Percentiles rank a stretch among this genome's conserved stretches.
Evolutionary conservation across 441 rosid genomes (phyloP).

Genomic region (Adansonia madagascariensis): DNA sequence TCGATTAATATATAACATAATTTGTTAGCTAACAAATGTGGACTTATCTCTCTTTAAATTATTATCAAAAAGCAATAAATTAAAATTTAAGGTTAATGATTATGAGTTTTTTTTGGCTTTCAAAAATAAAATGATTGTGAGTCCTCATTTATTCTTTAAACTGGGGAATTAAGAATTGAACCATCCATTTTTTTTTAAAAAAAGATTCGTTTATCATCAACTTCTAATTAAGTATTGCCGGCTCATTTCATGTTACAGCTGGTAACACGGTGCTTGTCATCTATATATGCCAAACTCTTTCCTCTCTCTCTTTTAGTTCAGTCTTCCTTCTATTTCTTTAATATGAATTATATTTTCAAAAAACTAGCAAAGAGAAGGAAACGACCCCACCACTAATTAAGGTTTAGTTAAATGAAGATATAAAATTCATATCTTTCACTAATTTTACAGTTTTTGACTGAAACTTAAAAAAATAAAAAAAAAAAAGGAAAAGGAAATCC

Average conservation of each 20-base stretch:
- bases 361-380: no score
- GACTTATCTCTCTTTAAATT: conserved; percentile 19
- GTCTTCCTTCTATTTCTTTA: not conserved
- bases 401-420: no score
- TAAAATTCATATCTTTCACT: no score
- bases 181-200: not conserved
- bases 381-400: no score
- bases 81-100: conserved; percentile 15
- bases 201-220: not conserved
- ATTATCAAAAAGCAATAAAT: not conserved
- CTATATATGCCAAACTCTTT: not conserved
- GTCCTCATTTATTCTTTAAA: not conserved
- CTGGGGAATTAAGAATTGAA: not conserved
- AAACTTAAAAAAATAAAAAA: no score
- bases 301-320: not conserved
- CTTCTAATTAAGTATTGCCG: not conserved
- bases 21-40: conserved; percentile 22
- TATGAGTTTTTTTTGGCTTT: not conserved
- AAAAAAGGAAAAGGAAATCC: not conserved
- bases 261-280: conserved; percentile 21
- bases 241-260: conserved; percentile 1
- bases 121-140: not conserved
- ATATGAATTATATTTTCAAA: no score
- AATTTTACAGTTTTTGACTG: not conserved
- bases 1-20: not conserved